Evolutionary conservation across 2,329 filamentous ascomycete species (phyloP).

Genomic region (Fusarium begoniae): DNA sequence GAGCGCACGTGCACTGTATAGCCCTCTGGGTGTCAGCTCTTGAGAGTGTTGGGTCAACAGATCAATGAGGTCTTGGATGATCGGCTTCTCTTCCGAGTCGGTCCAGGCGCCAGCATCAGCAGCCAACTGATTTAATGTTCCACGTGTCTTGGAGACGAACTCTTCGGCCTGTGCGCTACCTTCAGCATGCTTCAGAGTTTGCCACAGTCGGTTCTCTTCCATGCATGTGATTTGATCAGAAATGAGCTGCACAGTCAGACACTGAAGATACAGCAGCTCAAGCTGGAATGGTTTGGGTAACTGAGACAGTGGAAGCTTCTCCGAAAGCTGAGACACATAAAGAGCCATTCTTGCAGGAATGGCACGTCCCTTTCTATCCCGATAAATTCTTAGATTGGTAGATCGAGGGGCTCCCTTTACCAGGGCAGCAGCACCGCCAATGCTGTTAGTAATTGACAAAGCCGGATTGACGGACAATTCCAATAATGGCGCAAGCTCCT

Average conservation of each 20-base stretch:
- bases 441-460: constrained; percentile 75
- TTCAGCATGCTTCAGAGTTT: constrained; percentile 49
- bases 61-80: constrained; percentile 55
- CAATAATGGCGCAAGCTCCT: constrained; percentile 66
- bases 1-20: constrained; percentile 65
- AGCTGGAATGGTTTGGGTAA: constrained; percentile 55
- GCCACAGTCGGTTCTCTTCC: constrained; percentile 58
- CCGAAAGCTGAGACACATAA: constrained; percentile 71
- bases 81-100: constrained; percentile 46
- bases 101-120: constrained; percentile 52
- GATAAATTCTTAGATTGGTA: constrained; percentile 49
- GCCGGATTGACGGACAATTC: constrained; percentile 65
- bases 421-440: constrained; percentile 77
- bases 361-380: constrained; percentile 76
- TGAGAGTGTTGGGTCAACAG: constrained; percentile 56
- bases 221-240: constrained; percentile 63
- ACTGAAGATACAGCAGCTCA: constrained; percentile 62
- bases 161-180: constrained; percentile 53
- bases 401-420: constrained; percentile 50
- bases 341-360: constrained; percentile 78
- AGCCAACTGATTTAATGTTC: constrained; percentile 48
- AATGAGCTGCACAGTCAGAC: constrained; percentile 60
- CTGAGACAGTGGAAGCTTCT: constrained; percentile 50
- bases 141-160: constrained; percentile 54
- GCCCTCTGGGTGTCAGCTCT: constrained; percentile 52